Base-by-base conservation (phyloP, 2,329 filamentous ascomycete genomes). In the Lasiodiplodia hormozganensis region DNA sequence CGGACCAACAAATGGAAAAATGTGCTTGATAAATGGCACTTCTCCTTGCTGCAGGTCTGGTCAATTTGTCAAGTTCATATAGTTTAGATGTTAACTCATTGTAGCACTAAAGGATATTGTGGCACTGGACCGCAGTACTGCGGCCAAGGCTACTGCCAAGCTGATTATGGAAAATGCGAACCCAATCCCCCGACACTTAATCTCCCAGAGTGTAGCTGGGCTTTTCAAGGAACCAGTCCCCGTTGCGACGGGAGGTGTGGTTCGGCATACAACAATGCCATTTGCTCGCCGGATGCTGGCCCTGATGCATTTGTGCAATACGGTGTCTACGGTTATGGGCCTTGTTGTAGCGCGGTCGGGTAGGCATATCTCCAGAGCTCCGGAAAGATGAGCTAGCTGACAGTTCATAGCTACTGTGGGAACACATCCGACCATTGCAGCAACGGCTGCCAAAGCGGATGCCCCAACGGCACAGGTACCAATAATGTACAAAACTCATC, bases 11-110 rank as follows among this genome's bases (percentile, higher is more conserved):
- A 36, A 31, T 23, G 58, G 38, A 7, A 47, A 6, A 12, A 65
- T 65, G 62, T 65, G 62, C 10, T 28, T 53, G 2, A 16, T 38
- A 5, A 53, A 65, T 47, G 62, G 62, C 28, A 53, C 43, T 3
- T 65, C 49, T 10, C 62, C 62, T 23, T 65, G 43, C 40, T 65
- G 62, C 62, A 65, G 62, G 62, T 53, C 38, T 16, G 62, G 16
- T 18, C n/a, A 3, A 2, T 6, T 38, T 10, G 11, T 58, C 31
- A 4, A 25, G 5, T 4, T 3, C 11, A 28, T 3, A 16, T 34
- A 12, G 31, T 16, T 23, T 7, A 1, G 7, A 58, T 36, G 11
- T 28, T 49, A n/a, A 47, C 43, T 14, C 18, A 8, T 21, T 21
- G 18, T n/a, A 52, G 40, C n/a, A 31, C 36, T n/a, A 18, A 23